Base-by-base conservation (phyloP, 805 yeast species). In the Cyberlindnera maritima region DNA sequence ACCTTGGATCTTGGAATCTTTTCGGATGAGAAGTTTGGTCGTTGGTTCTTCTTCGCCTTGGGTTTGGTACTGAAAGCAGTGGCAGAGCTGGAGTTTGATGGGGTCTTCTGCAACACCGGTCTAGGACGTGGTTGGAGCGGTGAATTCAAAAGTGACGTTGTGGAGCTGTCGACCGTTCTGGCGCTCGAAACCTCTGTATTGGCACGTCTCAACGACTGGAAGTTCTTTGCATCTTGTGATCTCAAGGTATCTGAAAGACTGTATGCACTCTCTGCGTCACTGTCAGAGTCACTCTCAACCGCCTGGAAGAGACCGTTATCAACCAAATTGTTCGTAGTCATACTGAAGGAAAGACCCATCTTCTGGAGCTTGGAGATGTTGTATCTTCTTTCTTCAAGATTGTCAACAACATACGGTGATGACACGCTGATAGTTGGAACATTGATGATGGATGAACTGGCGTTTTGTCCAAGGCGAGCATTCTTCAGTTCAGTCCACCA, bases 401-500 rank as follows among this genome's bases (percentile, higher is more conserved):
- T 59, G 11, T 43, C 49, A 23, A 54, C 48, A 18, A 53, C 54
- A 13, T 53, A 48, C 9, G 62, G 56, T 20, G 66, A 48, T 46
- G 66, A 55, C 63, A 76, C 33, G 56, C 62, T 47, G 28, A 60
- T 60, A 0, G 72, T 64, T 34, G 64, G 61, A 53, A 69, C 47
- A 62, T 53, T 70, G 65, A 55, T 56, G 55, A 50, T 69, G 29
- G 36, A 10, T 52, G 34, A 21, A 20, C 14, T 31, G 31, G 18
- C 12, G 29, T 12, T 19, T 36, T 28, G n/a, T 17, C 49, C 54
- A 20, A 64, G 60, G 47, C 97, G 75, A 0, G 86, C 82, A 38
- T 74, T 79, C 32, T 72, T 68, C 44, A 89, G 67, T 46, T 83
- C 83, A 38, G 67, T 67, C 97, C 97, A 94, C 97, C 98, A 92